Conservation (phyloP, 108 stramenopile genomes). For the Epithemia pelagica region DNA sequence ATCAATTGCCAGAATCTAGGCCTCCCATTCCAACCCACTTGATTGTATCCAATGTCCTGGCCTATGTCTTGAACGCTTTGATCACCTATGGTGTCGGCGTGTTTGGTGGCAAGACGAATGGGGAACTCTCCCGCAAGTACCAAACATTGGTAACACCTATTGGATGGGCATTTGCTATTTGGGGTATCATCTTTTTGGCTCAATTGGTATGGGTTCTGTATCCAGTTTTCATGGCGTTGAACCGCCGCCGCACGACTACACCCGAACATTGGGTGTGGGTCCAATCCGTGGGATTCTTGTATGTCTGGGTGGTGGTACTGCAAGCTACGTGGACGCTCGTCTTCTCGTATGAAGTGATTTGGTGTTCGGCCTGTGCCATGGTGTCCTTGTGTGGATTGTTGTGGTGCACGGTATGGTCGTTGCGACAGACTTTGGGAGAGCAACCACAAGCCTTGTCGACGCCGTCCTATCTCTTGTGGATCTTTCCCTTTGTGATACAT, state of each 20-base stretch:
- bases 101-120: constrained; percentile 39
- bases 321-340: constrained; percentile 66
- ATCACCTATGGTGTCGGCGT: constrained; percentile 55
- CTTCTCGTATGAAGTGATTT: constrained; percentile 59
- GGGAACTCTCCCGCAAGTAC: constrained; percentile 54
- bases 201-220: constrained; percentile 58
- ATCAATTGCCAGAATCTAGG: no score
- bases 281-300: constrained; percentile 51
- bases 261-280: constrained; percentile 22
- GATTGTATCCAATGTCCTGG: constrained; percentile 53
- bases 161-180: constrained; percentile 67
- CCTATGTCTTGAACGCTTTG: constrained; percentile 52
- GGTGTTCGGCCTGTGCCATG: constrained; percentile 51
- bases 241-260: constrained; percentile 21
- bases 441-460: not conserved
- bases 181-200: constrained; percentile 68
- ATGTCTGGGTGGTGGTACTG: constrained; percentile 35
- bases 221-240: constrained; percentile 30
- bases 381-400: constrained; percentile 39
- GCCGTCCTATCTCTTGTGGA: constrained; percentile 40
- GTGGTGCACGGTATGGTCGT: constrained; percentile 5
- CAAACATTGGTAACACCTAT: constrained; percentile 80
- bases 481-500: constrained; percentile 80
- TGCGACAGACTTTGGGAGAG: not conserved
- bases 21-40: constrained; percentile 24